Conservation (phyloP, 176 grass and related monocot genomes). For the Eleusine coracana region DNA sequence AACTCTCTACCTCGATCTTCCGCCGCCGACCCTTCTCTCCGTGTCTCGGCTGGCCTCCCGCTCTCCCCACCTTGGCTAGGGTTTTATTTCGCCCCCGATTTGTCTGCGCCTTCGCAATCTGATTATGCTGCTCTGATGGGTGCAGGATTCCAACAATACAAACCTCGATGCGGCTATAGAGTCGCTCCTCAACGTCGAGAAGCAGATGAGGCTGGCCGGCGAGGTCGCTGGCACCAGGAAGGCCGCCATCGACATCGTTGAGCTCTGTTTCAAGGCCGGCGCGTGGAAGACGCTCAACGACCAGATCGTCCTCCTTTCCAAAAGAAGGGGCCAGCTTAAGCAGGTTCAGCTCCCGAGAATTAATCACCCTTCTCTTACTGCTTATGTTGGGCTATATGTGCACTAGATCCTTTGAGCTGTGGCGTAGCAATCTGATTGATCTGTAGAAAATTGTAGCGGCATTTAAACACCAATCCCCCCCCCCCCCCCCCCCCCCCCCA, state of each 20-base stretch:
- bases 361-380: neutral
- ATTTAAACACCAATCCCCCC: neutral
- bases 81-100: neutral
- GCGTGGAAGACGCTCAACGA: constrained; percentile 98
- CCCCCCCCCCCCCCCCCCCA: no score
- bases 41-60: neutral
- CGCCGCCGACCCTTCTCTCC: neutral
- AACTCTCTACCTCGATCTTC: neutral
- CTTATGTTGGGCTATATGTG: neutral
- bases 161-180: constrained; percentile 87
- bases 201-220: constrained; percentile 83
- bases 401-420: neutral
- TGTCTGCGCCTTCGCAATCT: neutral
- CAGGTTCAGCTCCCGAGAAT: constrained; percentile 45
- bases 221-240: constrained; percentile 91
- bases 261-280: constrained; percentile 78
- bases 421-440: neutral
- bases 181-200: constrained; percentile 83
- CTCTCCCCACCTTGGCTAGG: constrained; percentile 26
- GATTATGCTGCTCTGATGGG: neutral
- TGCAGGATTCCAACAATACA: constrained; percentile 62
- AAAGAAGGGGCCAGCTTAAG: constrained; percentile 95
- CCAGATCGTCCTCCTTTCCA: constrained; percentile 89
- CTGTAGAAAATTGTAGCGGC: neutral
- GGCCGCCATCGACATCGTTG: constrained; percentile 85